A percentile compares a stretch with the other conserved stretches of the same genome.
Conservation (phyloP, 352 stramenopile species). For the Phytophthora pluvialis region DNA sequence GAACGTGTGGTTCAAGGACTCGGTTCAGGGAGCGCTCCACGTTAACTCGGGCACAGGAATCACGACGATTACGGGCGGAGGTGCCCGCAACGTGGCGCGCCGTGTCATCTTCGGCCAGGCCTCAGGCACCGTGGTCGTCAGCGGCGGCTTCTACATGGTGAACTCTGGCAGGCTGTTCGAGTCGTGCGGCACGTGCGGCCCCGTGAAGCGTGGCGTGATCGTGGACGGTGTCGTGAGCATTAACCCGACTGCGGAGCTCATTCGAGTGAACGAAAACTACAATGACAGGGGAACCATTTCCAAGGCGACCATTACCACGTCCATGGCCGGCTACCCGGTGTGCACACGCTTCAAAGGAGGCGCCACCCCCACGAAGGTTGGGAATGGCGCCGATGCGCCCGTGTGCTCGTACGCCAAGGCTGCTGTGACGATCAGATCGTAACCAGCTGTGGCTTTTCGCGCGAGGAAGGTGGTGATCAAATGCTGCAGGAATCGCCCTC, state of each 20-base stretch:
- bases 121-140: constrained; percentile 56
- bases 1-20: constrained; percentile 64
- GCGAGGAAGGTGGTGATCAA: too few relatives aligned
- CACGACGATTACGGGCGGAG: constrained; percentile 63
- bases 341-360: constrained; percentile 45
- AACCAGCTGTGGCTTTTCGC: too few relatives aligned
- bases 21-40: constrained; percentile 57
- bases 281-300: constrained; percentile 62
- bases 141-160: constrained; percentile 61
- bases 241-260: constrained; percentile 60
- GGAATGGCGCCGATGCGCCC: constrained; percentile 29
- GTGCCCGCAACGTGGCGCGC: constrained; percentile 46
- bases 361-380: constrained; percentile 33
- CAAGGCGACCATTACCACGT: constrained; percentile 48
- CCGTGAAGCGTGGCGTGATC: constrained; percentile 58
- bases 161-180: constrained; percentile 57
- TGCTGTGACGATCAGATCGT: constrained; percentile 35
- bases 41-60: constrained; percentile 60
- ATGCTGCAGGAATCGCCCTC: constrained; percentile 18
- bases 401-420: constrained; percentile 40
- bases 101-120: constrained; percentile 57
- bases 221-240: constrained; percentile 57
- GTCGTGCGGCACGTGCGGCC: constrained; percentile 68
- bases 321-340: constrained; percentile 27
- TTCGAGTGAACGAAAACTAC: constrained; percentile 79